Evolutionary conservation across 306 rosid genomes (phyloP).

Genomic region (Cyclanthera cordifolia): DNA sequence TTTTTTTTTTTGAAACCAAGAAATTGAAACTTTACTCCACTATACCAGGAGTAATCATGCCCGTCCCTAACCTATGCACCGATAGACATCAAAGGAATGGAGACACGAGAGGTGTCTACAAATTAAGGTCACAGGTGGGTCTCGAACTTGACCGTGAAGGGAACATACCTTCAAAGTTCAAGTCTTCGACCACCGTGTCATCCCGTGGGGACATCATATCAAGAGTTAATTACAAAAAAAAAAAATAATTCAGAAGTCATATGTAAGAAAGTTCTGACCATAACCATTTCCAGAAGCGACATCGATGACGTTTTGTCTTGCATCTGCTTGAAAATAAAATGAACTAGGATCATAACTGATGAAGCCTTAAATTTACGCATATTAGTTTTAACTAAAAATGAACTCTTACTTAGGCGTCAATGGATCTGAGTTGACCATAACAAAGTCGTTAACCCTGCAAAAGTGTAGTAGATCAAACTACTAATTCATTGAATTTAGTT

Average conservation of each 20-base stretch:
- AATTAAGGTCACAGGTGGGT: too few relatives aligned
- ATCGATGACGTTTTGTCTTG: conserved; percentile 43
- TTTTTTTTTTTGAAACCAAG: too few relatives aligned
- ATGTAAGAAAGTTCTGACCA: conserved; percentile 10
- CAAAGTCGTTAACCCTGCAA: conserved; percentile 67
- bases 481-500: neutral
- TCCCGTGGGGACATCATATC: too few relatives aligned
- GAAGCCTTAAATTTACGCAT: conserved; percentile 1
- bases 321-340: conserved; percentile 36
- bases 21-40: too few relatives aligned
- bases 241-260: neutral
- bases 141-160: too few relatives aligned
- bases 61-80: too few relatives aligned
- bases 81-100: too few relatives aligned
- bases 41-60: too few relatives aligned
- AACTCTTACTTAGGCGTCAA: conserved; percentile 63
- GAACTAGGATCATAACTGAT: conserved; percentile 14
- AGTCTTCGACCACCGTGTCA: too few relatives aligned
- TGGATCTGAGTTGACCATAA: conserved; percentile 64
- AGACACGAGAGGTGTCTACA: too few relatives aligned
- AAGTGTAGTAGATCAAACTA: neutral
- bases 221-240: too few relatives aligned
- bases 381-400: neutral
- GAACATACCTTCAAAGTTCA: too few relatives aligned
- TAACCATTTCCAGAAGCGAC: conserved; percentile 87